Evolutionary conservation across 148 eudicot species (phyloP).

Genomic region (Limonium bicolor): DNA sequence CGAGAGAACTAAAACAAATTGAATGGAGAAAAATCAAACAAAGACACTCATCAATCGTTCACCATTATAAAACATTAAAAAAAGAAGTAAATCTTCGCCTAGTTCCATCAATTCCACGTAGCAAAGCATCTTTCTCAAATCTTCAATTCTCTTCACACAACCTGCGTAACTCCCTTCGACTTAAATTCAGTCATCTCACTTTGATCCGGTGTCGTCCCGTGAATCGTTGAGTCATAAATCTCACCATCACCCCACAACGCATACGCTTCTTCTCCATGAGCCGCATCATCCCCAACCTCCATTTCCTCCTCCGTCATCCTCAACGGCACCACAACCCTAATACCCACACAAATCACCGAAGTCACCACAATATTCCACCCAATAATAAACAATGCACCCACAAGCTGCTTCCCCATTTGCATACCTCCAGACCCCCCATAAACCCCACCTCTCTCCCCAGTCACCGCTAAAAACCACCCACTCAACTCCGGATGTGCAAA

Average conservation of each 20-base stretch:
- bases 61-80: too few relatives aligned
- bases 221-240: conserved; percentile 25
- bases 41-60: too few relatives aligned
- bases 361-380: conserved; percentile 49
- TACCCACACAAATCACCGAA: conserved; percentile 25
- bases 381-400: conserved; percentile 34
- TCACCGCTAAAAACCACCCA: conserved; percentile 21
- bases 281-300: conserved; percentile 48
- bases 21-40: too few relatives aligned
- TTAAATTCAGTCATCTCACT: too few relatives aligned
- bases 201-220: too few relatives aligned
- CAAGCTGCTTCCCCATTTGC: conserved; percentile 35
- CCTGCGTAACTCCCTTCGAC: too few relatives aligned
- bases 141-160: too few relatives aligned
- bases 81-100: too few relatives aligned
- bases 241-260: conserved; percentile 71
- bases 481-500: conserved; percentile 38
- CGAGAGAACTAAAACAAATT: too few relatives aligned
- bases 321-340: conserved; percentile 22
- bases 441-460: conserved; percentile 24
- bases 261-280: conserved; percentile 65
- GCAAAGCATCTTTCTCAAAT: too few relatives aligned
- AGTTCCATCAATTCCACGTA: too few relatives aligned
- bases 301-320: conserved; percentile 44
- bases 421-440: conserved; percentile 40